phyloP scores from a whole-genome alignment of 2,329 filamentous ascomycete species.

The Fusarium equiseti region DNA sequence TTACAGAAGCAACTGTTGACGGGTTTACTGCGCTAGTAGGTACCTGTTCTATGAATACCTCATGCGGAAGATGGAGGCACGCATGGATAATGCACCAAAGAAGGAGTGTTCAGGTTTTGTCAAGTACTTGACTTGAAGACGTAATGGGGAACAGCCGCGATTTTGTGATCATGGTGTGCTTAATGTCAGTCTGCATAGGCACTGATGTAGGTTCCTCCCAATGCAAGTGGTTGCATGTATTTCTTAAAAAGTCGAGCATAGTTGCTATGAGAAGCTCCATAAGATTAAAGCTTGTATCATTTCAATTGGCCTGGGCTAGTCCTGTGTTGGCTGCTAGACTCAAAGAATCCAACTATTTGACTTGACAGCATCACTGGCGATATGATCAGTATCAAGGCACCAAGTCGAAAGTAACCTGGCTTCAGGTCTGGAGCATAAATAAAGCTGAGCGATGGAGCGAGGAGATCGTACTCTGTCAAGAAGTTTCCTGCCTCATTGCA shows the following conservation, averaged over 20 bases:
- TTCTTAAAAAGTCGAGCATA: neutral
- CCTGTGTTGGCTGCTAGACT: no score
- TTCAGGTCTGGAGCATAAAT: no score
- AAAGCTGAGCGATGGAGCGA: no score
- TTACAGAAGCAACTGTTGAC: neutral
- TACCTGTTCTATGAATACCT: neutral
- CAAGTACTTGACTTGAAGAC: neutral
- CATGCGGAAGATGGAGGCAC: fast-evolving
- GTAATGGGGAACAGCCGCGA: neutral
- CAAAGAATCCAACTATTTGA: no score
- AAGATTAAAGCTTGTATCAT: no score
- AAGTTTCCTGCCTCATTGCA: no score
- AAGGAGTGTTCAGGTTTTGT: fast-evolving
- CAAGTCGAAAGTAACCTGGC: no score
- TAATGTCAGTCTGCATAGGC: neutral
- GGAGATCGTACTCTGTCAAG: no score
- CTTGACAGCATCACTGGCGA: no score
- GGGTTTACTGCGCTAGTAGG: neutral
- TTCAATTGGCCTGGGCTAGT: no score
- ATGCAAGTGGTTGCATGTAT: neutral
- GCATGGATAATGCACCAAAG: neutral
- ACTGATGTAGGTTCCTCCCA: neutral
- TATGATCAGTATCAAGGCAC: no score
- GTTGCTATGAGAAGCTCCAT: neutral
- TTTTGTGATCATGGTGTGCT: neutral